A percentile compares a stretch with the other conserved stretches of the same genome.
These are phyloP conservation scores for Tephrocybe sp. DNA, from an alignment of 768 basidiomycete genomes.

Conservation along the genomic window DNA sequence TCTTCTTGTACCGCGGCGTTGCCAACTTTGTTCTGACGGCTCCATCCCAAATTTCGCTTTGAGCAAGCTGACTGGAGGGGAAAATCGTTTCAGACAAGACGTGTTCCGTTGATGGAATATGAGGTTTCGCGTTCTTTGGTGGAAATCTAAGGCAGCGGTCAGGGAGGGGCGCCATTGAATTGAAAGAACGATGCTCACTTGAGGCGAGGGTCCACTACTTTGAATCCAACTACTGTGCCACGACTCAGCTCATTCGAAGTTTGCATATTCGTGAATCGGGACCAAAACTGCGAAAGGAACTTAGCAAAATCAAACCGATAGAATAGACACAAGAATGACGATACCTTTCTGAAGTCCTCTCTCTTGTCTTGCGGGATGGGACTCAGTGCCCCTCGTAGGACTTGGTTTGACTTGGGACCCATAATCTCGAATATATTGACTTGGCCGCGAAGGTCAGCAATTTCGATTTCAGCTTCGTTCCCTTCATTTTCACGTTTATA, in stretches of 20 bases:
- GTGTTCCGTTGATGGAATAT: constrained; percentile 23
- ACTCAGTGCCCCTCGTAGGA: constrained; percentile 61
- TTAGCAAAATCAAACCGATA: not conserved
- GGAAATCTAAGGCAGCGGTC: constrained; percentile 60
- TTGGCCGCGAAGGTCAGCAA: constrained; percentile 68
- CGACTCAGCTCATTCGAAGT: constrained; percentile 66
- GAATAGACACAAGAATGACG: not conserved
- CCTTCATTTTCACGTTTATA: constrained; percentile 19
- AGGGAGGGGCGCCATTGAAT: not conserved
- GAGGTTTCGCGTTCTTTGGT: constrained; percentile 66
- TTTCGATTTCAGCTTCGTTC: constrained; percentile 47
- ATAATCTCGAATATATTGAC: constrained; percentile 86
- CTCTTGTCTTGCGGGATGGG: constrained; percentile 47
- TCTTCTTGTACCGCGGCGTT: constrained; percentile 72
- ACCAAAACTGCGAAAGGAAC: constrained; percentile 57
- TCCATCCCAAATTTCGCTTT: constrained; percentile 74
- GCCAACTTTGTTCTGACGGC: constrained; percentile 45
- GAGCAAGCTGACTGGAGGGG: constrained; percentile 59
- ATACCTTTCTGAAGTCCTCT: constrained; percentile 59
- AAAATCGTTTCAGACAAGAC: constrained; percentile 34
- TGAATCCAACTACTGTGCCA: constrained; percentile 76
- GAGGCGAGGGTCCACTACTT: constrained; percentile 82
- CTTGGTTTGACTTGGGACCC: constrained; percentile 79
- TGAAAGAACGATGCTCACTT: constrained; percentile 46
- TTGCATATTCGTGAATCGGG: constrained; percentile 54